These are phyloP conservation scores for Moringa oleifera DNA, from an alignment of 345 rosid genomes.

Conservation along the genomic window DNA sequence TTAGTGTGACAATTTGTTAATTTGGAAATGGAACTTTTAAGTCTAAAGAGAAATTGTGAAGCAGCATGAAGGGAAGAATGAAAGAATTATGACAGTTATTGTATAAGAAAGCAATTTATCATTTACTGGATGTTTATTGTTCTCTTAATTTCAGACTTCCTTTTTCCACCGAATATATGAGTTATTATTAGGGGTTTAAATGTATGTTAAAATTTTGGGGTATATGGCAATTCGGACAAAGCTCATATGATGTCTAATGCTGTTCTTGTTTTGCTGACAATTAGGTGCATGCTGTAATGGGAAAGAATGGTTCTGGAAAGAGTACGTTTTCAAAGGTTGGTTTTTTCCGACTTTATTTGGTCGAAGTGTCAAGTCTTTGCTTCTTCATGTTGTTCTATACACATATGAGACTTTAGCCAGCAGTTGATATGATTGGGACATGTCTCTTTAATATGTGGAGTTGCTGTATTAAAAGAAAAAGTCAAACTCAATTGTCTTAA, in stretches of 20 bases:
- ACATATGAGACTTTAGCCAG: neutral
- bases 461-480: too few relatives aligned
- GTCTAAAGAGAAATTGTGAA: too few relatives aligned
- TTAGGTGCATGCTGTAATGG: slow-evolving; percentile 94
- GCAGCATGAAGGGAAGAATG: too few relatives aligned
- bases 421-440: neutral
- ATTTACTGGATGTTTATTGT: neutral
- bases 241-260: neutral
- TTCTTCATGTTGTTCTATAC: too few relatives aligned
- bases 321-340: slow-evolving; percentile 89
- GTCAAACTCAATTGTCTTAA: neutral
- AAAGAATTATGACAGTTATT: too few relatives aligned
- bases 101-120: too few relatives aligned
- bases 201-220: too few relatives aligned
- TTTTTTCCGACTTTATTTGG: neutral
- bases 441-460: too few relatives aligned
- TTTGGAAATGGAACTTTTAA: too few relatives aligned
- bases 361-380: neutral
- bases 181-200: neutral
- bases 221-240: neutral
- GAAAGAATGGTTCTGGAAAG: slow-evolving; percentile 98
- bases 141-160: neutral
- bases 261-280: neutral
- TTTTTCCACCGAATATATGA: neutral
- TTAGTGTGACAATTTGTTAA: too few relatives aligned